These are phyloP conservation scores for Fragaria nilgerrensis DNA, from an alignment of 306 rosid species.

Conservation along the genomic window DNA sequence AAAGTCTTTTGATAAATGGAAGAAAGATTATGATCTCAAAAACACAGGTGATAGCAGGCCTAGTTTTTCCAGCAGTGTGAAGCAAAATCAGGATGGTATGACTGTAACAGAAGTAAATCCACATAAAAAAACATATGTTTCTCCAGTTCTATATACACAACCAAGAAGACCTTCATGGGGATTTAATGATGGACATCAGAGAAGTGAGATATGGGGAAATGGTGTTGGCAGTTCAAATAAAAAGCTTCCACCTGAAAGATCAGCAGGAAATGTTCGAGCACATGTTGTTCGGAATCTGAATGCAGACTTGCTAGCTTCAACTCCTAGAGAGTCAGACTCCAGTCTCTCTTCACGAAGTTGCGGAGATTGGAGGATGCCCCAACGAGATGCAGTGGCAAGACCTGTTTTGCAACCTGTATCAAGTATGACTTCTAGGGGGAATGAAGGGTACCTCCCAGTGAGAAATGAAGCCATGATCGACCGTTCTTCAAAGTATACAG, in stretches of 20 bases:
- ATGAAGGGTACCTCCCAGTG: neutral
- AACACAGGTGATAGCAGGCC: conserved; percentile 24
- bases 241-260: conserved; percentile 35
- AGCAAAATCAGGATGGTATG: conserved; percentile 28
- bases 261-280: conserved; percentile 10
- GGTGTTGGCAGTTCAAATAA: conserved; percentile 33
- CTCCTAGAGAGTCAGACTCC: neutral
- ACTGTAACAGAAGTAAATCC: conserved; percentile 33
- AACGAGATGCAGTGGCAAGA: conserved; percentile 20
- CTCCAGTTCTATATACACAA: conserved; percentile 51
- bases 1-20: conserved; percentile 32
- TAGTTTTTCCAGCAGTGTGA: conserved; percentile 18
- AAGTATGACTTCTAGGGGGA: conserved; percentile 1
- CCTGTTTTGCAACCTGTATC: conserved; percentile 3
- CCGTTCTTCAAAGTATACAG: conserved; percentile 3
- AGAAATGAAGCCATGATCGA: conserved; percentile 16
- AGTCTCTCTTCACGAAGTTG: conserved; percentile 11
- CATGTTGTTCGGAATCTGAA: conserved; percentile 13
- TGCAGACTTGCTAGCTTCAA: neutral
- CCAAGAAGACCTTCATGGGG: conserved; percentile 58
- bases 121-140: conserved; percentile 31
- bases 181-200: conserved; percentile 38
- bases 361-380: conserved; percentile 30
- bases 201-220: conserved; percentile 39
- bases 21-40: conserved; percentile 24